These are phyloP conservation scores for Monosporascus sp. DNA, from an alignment of 2,329 filamentous ascomycete genomes.

Conservation along the genomic window DNA sequence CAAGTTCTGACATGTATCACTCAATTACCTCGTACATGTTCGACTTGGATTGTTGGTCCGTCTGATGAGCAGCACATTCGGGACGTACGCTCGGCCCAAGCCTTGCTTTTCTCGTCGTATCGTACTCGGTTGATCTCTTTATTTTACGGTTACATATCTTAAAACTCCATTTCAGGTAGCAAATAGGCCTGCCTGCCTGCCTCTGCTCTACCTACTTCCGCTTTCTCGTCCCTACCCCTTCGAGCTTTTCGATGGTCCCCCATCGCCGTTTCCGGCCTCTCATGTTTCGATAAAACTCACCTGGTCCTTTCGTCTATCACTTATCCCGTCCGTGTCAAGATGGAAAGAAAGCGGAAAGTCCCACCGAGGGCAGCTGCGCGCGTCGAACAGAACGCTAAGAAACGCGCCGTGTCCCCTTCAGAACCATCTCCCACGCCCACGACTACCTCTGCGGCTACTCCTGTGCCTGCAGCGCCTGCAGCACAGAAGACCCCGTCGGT, in stretches of 20 bases:
- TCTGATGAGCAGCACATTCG: too few relatives aligned
- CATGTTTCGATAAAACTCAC: conserved; percentile 2
- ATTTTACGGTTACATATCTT: too few relatives aligned
- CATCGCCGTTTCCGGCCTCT: neutral
- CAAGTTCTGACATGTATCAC: too few relatives aligned
- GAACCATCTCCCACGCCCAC: conserved; percentile 48
- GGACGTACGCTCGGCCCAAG: too few relatives aligned
- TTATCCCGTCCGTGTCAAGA: conserved; percentile 21
- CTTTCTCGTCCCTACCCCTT: neutral
- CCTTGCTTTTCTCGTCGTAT: too few relatives aligned
- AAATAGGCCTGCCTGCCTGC: too few relatives aligned
- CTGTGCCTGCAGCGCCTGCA: conserved; percentile 21
- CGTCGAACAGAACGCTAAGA: conserved; percentile 55
- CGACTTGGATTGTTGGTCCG: too few relatives aligned
- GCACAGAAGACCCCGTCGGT: conserved; percentile 16
- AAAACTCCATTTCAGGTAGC: too few relatives aligned
- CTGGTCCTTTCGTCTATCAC: neutral
- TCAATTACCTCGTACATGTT: too few relatives aligned
- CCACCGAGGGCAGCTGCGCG: conserved; percentile 58
- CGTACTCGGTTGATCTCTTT: too few relatives aligned
- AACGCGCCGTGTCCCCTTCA: conserved; percentile 51
- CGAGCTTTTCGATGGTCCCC: neutral
- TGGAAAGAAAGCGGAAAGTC: conserved; percentile 64
- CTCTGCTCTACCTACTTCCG: too few relatives aligned
- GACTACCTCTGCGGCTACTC: conserved; percentile 37